Evolutionary conservation across 257 asterid species (phyloP).

Genomic region (Nicotiana attenuata): DNA sequence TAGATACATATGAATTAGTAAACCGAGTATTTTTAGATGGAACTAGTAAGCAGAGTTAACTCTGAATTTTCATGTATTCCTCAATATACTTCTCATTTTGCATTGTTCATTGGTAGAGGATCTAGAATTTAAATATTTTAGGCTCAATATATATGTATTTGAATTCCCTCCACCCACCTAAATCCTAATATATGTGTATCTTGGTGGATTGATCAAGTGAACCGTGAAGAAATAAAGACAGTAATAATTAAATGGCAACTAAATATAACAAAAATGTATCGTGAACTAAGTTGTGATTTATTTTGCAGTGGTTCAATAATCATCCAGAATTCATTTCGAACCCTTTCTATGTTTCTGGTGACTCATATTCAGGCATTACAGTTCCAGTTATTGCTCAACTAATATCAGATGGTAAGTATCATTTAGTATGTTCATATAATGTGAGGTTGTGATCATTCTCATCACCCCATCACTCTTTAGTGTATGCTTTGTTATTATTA

Average conservation of each 20-base stretch:
- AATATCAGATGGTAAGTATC: not conserved
- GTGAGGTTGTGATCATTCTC: not conserved
- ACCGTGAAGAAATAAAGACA: too few relatives aligned
- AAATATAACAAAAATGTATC: not conserved
- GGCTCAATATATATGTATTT: not conserved
- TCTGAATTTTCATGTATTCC: not conserved
- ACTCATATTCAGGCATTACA: conserved; percentile 28
- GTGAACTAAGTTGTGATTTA: not conserved
- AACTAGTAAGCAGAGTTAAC: not conserved
- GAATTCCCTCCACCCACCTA: too few relatives aligned
- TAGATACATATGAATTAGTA: not conserved
- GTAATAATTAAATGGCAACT: too few relatives aligned
- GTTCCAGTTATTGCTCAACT: not conserved
- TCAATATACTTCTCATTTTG: not conserved
- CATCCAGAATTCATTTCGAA: conserved; percentile 24
- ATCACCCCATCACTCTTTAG: not conserved
- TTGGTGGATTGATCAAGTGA: too few relatives aligned
- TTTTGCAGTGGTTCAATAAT: conserved; percentile 36
- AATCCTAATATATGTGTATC: too few relatives aligned
- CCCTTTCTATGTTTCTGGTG: conserved; percentile 31
- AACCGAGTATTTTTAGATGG: too few relatives aligned
- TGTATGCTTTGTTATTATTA: not conserved
- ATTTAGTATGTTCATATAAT: not conserved
- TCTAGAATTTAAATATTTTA: not conserved
- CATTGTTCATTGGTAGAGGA: not conserved